Evolutionary conservation across 2,329 filamentous ascomycete genomes (phyloP).

Genomic region (Nakataea oryzae): DNA sequence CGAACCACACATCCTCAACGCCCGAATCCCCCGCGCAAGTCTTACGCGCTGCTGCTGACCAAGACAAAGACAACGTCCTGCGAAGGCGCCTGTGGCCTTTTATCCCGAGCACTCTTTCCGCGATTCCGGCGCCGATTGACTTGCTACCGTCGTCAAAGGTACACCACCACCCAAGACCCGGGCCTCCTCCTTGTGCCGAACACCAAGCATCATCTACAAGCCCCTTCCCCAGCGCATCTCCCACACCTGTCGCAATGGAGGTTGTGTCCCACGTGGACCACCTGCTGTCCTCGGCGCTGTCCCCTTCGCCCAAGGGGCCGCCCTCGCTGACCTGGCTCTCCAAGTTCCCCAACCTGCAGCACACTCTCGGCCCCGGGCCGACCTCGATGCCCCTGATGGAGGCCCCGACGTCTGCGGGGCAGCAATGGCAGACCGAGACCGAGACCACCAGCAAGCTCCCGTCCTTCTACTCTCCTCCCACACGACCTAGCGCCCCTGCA

Average conservation of each 20-base stretch:
- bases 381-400: not conserved
- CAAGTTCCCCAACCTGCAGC: not conserved
- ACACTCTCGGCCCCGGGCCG: not conserved
- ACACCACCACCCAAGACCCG: no score
- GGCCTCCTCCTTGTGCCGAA: not conserved
- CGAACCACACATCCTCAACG: not conserved
- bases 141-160: not conserved
- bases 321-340: not conserved
- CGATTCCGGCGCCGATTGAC: not conserved
- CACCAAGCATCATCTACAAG: not conserved
- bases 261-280: not conserved
- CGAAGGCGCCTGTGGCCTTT: not conserved
- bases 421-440: slow-evolving; percentile 1
- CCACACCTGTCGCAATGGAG: not conserved
- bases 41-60: not conserved
- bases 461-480: slow-evolving; percentile 19
- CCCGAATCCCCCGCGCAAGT: not conserved
- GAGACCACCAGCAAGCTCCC: slow-evolving; percentile 8
- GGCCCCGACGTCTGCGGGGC: not conserved
- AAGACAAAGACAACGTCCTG: not conserved
- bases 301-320: not conserved
- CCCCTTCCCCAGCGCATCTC: not conserved
- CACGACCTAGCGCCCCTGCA: slow-evolving; percentile 6
- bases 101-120: not conserved
- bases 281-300: not conserved